These are phyloP conservation scores for Fusarium sp. DNA, from an alignment of 2,329 filamentous ascomycete species.

Conservation along the genomic window DNA sequence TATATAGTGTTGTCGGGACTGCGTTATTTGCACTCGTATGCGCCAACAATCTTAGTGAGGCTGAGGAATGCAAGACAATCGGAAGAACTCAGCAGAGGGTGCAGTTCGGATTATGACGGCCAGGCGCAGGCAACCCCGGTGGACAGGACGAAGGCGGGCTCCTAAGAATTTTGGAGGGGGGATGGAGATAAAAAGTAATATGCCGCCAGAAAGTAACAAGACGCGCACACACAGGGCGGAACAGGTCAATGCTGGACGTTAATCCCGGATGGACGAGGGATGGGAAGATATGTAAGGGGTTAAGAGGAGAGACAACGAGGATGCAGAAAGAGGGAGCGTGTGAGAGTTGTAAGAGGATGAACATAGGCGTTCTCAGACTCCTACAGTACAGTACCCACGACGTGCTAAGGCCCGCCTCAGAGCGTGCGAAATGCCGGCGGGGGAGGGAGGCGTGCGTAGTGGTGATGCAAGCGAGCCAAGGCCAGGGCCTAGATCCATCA, in stretches of 20 bases:
- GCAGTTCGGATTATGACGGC: slow-evolving; percentile 41
- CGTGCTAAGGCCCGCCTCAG: slow-evolving; percentile 38
- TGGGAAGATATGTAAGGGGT: slow-evolving; percentile 33
- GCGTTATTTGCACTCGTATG: slow-evolving; percentile 29
- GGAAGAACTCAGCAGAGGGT: slow-evolving; percentile 25
- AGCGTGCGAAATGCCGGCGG: slow-evolving; percentile 47
- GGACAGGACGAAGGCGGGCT: slow-evolving; percentile 22
- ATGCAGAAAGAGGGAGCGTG: slow-evolving; percentile 34
- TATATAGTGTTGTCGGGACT: slow-evolving; percentile 30
- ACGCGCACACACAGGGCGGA: slow-evolving; percentile 16
- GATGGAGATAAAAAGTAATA: slow-evolving; percentile 42
- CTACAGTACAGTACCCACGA: slow-evolving; percentile 30
- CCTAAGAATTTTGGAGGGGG: slow-evolving; percentile 8
- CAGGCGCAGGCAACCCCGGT: slow-evolving; percentile 33
- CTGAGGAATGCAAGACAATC: slow-evolving; percentile 45
- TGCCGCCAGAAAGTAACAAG: slow-evolving; percentile 17
- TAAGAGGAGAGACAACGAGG: slow-evolving; percentile 30
- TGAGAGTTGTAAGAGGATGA: slow-evolving; percentile 41
- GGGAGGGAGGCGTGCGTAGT: slow-evolving; percentile 45
- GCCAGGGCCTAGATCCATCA: slow-evolving; percentile 47
- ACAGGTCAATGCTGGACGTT: slow-evolving; percentile 32
- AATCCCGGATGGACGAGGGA: slow-evolving; percentile 35
- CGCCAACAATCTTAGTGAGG: slow-evolving; percentile 41
- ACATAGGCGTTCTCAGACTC: slow-evolving; percentile 42
- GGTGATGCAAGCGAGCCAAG: slow-evolving; percentile 49